Base-by-base conservation (phyloP, 345 rosid species). In the Pugionium dolabratum region DNA sequence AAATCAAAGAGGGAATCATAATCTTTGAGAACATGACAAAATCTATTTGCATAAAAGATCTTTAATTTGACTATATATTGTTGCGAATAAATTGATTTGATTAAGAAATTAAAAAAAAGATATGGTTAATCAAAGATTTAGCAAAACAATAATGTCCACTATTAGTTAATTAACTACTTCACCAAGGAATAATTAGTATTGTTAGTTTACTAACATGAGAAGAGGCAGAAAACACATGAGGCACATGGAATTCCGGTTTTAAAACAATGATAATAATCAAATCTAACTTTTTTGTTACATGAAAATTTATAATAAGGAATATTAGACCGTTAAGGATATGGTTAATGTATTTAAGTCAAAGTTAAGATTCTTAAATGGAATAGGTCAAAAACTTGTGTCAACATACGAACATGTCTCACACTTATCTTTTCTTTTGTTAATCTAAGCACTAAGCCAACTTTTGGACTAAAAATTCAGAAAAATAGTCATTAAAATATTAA, bases 221-320 rank as follows among this genome's bases (percentile, higher is more conserved):
- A 66, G 72, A 53, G 53, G 57, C 64, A 46, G 72, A 73, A 66
- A 73, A 66, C 72, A 66, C 77, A 73, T 59, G 77, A 59, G 63
- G 57, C 77, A 73, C 68, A 73, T 73, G 77, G 59, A 64, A 35
- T 57, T 49, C n/a, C 9, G 54, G 29, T 54, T 70, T 54, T 54
- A 2, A 3, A 39, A 63, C 25, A 55, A 4, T 30, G 25, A 31
- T 62, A 10, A 55, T 30, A 36, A 46, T 32, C 25, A 36, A 18
- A 26, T 28, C 28, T 42, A 52, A 49, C 33, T 32, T 57, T 64
- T 51, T 34, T 60, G 54, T 49, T 57, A 54, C 59, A 53, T 43
- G 32, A 35, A 37, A 61, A 44, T 54, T 9, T 18, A 48, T 64
- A 55, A 5, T 8, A 56, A 27, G 65, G 70, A 72, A 72, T 58